These are phyloP conservation scores for Nidularia pulvinata DNA, from an alignment of 768 basidiomycete species.

Conservation along the genomic window DNA sequence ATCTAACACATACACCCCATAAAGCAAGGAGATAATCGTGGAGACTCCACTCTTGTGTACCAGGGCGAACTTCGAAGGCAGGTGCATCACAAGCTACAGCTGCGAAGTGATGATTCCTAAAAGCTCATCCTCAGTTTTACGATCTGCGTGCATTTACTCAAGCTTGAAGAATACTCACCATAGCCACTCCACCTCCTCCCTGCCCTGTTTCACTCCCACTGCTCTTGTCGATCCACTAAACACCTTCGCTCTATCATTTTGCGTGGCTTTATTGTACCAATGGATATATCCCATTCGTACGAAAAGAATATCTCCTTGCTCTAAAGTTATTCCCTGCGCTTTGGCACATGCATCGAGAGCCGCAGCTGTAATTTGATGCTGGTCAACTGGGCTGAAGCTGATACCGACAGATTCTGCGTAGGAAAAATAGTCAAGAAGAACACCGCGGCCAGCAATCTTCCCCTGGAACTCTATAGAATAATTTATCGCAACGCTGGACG, in stretches of 20 bases:
- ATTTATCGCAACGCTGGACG: neutral
- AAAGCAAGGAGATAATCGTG: slow-evolving; percentile 19
- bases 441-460: slow-evolving; percentile 19
- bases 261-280: slow-evolving; percentile 16
- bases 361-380: slow-evolving; percentile 13
- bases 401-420: slow-evolving; percentile 13
- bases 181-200: slow-evolving; percentile 18
- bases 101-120: slow-evolving; percentile 20
- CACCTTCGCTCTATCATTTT: slow-evolving; percentile 9
- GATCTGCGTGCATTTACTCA: neutral
- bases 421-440: slow-evolving; percentile 17
- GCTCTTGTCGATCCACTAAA: slow-evolving; percentile 3
- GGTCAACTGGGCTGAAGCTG: slow-evolving; percentile 7
- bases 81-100: slow-evolving; percentile 19
- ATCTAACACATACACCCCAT: slow-evolving; percentile 16
- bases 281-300: slow-evolving; percentile 17
- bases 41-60: slow-evolving; percentile 15
- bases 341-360: slow-evolving; percentile 14
- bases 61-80: slow-evolving; percentile 18
- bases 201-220: slow-evolving; percentile 12
- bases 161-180: slow-evolving; percentile 8
- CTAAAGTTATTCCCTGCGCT: slow-evolving; percentile 12
- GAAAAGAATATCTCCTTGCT: slow-evolving; percentile 19
- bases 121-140: neutral
- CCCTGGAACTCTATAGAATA: slow-evolving; percentile 15